Base-by-base conservation (phyloP, 2,329 filamentous ascomycete species). In the Verticillium dahliae region DNA sequence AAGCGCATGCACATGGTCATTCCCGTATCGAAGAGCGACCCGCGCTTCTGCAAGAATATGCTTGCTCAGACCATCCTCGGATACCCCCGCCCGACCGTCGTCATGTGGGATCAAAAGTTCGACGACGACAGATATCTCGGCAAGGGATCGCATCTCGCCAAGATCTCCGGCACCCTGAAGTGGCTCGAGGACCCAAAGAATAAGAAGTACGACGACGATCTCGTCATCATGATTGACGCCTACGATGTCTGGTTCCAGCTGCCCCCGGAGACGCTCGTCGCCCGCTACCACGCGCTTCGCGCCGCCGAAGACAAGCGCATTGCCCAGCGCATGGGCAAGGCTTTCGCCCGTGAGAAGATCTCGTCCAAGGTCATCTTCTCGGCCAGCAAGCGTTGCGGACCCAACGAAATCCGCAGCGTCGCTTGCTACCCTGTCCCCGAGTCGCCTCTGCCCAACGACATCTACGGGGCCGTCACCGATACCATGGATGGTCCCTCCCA, bases 361-460 rank as follows among this genome's bases (percentile, higher is more conserved):
- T 61, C 41, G 2, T 66, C 69, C 11, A 60, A 61, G 6, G 65
- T 72, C 58, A 56, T 72, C 57, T 72, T 72, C 57, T 67, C 67
- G 14, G 67, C 66, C 15, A 67, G 69, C 13, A 72, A 72, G 59
- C 65, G 68, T 14, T 72, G 71, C 61, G 64, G 65, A 1, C 69
- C 69, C 9, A 69, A 68, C 62, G 59, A 67, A 10, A 59, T 65
- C 4, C 62, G 64, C 35, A 68, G 64, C 27, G 55, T 67, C 13
- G 66, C 67, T 38, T 72, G 71, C 63, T 71, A 71, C 61, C 61
- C 70, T 34, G 45, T 59, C 14, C 58, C 58, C 31, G 58, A 52
- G 10, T 69, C 69, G 10, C 69, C 70, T 1, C 66, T 71, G 9
- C 67, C 69, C 9, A 35, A 61, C 15, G 62, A 70, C 31, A 55